Conservation (phyloP, 2,329 filamentous ascomycete species). For the Trichoderma endophyticum region DNA sequence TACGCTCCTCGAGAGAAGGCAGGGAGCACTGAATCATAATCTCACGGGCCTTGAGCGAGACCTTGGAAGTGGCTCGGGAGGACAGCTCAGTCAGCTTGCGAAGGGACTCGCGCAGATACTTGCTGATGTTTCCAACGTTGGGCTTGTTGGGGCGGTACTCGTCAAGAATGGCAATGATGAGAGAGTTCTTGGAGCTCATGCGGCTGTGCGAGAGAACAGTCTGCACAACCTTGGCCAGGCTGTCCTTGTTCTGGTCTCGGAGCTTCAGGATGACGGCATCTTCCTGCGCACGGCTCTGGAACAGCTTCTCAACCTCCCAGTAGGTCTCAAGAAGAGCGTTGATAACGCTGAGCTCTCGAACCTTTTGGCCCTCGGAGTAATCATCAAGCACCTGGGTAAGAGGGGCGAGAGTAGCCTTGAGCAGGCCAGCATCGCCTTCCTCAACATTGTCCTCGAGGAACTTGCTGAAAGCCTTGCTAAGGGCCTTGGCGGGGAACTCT, state of each 20-base stretch:
- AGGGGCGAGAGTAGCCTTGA: constrained; percentile 71
- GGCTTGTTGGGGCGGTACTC: constrained; percentile 95
- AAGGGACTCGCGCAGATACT: constrained; percentile 78
- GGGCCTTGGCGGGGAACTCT: constrained; percentile 89
- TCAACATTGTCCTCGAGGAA: constrained; percentile 86
- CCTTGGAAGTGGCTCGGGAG: constrained; percentile 78
- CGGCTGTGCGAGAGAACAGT: constrained; percentile 91
- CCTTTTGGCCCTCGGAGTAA: constrained; percentile 86
- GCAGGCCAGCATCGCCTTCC: constrained; percentile 66
- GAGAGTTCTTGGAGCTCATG: constrained; percentile 88
- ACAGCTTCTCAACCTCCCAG: constrained; percentile 78
- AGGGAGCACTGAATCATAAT: constrained; percentile 96
- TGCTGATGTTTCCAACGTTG: constrained; percentile 80
- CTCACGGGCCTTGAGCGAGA: constrained; percentile 94
- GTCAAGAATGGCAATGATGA: constrained; percentile 86
- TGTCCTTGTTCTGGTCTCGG: constrained; percentile 94
- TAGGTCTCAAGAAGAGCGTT: constrained; percentile 76
- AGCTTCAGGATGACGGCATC: constrained; percentile 92
- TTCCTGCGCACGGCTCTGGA: constrained; percentile 83
- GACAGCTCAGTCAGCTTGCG: constrained; percentile 87
- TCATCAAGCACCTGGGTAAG: constrained; percentile 73
- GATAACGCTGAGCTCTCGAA: constrained; percentile 82
- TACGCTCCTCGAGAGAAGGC: constrained; percentile 92
- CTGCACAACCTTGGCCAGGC: constrained; percentile 78
- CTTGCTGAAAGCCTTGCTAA: constrained; percentile 78